Evolutionary conservation across 345 rosid species (phyloP), one percentile per base, ranked within the genome.

Genomic region (Eucalyptus coolabah): DNA sequence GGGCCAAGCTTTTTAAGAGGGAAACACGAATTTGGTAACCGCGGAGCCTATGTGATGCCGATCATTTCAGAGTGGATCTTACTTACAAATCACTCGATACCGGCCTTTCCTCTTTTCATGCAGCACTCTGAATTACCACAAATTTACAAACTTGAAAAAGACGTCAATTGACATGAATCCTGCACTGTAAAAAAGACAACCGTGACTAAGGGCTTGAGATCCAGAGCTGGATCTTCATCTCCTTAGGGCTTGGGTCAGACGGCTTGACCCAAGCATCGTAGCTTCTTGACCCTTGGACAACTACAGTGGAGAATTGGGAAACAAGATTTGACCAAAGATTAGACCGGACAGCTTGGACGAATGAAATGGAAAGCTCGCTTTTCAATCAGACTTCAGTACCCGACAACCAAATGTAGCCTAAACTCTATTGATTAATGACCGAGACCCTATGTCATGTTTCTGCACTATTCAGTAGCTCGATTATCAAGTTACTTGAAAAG

Each of bases 11-110:
- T 34, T 9, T 34, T 9, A 69, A 18, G 37, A 67, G 80, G 40
- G 3, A 9, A 0, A 4, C 40, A 0, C 40, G 54, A 51, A 51
- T 51, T 67, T 0, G 3, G 10, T 67, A 0, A 15, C 77, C 9
- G 1, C 19, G n/a, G 19, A 65, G 2, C 21, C 19, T 16, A 12
- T 28, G 34, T 2, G 72, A 63, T 63, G 80, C 80, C 40, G 40
- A 67, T 32, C 40, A 67, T 67, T 67, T 32, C 23, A 4, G 40
- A 4, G 23, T 32, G 21, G 23, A 67, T 67, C 80, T 32, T 0
- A 4, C 80, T 67, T 32, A 32, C 9, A 9, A 32, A 32, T 32
- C 42, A 32, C 23, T 32, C 80, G 21, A 9, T 19, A 69, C 42
- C 23, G 23, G 42, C 80, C 80, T 69, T 34, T 69, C 42, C 40